Base-by-base conservation (phyloP, 2,329 filamentous ascomycete species). In the Corinectria fuckeliana region DNA sequence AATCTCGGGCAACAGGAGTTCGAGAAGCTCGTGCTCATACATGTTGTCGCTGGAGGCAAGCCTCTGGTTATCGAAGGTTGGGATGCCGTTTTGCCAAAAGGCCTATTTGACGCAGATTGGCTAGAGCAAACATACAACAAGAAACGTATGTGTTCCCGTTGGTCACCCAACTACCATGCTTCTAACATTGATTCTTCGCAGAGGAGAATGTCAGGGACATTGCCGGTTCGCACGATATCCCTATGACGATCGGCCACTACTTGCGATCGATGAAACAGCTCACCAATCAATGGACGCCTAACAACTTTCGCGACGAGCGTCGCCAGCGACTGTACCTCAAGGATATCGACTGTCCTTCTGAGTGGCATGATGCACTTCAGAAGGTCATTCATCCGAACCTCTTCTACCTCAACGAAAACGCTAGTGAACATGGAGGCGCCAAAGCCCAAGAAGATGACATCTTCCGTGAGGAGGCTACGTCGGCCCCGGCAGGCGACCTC, bases 31-130 rank as follows among this genome's bases (percentile, higher is more conserved):
- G 88, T 98, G 0, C 79, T 89, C 45, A 82, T 93, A 6, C 91
- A 96, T 76, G 93, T 98, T 14, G 88, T 97, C 50, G 82, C 89
- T 48, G 89, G 89, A 23, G 95, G 95, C 2, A 93, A 92, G 67
- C 95, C 95, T 2, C 81, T 99, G 6, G 91, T 98, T 10, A 90
- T 99, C 54, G 92, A 96, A 71, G 92, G 92, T 16, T 98, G 95
- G 82, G 86, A 96, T 62, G 81, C 87, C 32, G 82, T 86, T 26
- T 78, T 97, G 39, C 91, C 95, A 50, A 85, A 85, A 41, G 86
- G 87, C 77, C 86, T 96, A 0, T 98, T 98, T 75, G 91, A 88
- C 39, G 81, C 84, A 6, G 82, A 87, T 56, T 99, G 94, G 93
- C 80, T 99, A 32, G 88, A 90, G 71, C 82, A 86, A 53, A 91